Base-by-base conservation (phyloP, 225 moss, liverwort and hornwort species). In the Polytrichum formosum region DNA sequence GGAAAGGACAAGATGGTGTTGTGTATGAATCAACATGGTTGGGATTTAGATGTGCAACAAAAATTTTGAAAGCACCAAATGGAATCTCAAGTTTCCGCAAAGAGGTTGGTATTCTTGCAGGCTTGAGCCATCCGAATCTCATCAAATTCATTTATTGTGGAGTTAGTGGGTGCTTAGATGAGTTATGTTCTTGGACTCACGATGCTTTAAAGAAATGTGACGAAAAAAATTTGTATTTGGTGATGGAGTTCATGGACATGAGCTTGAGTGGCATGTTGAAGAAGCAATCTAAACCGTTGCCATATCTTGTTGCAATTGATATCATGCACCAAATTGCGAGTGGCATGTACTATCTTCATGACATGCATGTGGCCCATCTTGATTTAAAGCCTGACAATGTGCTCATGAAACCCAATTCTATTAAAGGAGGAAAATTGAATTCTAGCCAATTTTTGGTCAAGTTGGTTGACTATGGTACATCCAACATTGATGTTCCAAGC, bases 61-160 rank as follows among this genome's bases (percentile, higher is more conserved):
- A n/a, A 28, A 64, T 72, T 25, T 63, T 64, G 23, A 33, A 19
- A 1, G 78, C 63, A 20, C 17, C 28, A 29, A 26, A 26, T 26
- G 1, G 26, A 23, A 23, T 23, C 23, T 23, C 23, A 23, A 18
- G 21, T 5, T 73, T 78, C 58, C 22, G 19, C 20, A 78, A 78
- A 29, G 78, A 69, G 53, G 69, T 59, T 29, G 55, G 29, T 16
- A 69, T 78, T 55, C 19, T 73, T 6, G 64, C 56, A 23, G 6
- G 37, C 33, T 60, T 68, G 37, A 78, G 65, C 23, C 72, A 73
- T 65, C 78, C 73, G 6, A 26, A 18, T 16, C 63, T 78, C 25
- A 65, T 78, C 23, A 78, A 72, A 56, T 78, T 73, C 17, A 31
- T 72, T 29, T 73, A 69, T 29, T 64, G 73, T 59, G 73, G 78